Base-by-base conservation (phyloP, 345 rosid genomes). In the Gossypium australe region DNA sequence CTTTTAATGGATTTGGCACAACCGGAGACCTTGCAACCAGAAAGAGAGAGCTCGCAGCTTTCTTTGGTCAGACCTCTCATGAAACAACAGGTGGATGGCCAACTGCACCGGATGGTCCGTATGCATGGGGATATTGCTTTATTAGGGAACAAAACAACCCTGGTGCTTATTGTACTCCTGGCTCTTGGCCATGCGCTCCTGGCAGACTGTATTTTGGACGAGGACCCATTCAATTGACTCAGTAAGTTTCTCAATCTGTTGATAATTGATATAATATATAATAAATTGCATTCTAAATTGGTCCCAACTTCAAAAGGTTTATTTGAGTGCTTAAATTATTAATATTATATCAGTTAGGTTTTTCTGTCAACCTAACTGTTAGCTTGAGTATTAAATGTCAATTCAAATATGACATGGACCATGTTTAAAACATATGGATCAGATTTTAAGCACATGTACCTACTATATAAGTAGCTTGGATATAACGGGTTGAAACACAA, bases 21-120 rank as follows among this genome's bases (percentile, higher is more conserved):
- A 29, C 76, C 3, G 79, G 86, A 12, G 82, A 81, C 34, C 2
- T 34, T 11, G 22, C 51, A 3, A 77, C 82, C 4, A 80, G 69
- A 2, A 79, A 72, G 76, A 76, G 84, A 41, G 86, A 84, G 66
- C 77, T 84, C 12, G 82, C 84, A 16, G 86, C 80, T 47, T 84
- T 84, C 79, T 48, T 84, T 52, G 82, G 70, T 43, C 84, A 84
- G 74, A 81, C 84, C 11, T 81, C 84, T 38, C 84, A 79, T 34
- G 84, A 83, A 73, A 83, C 86, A 47, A 78, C 76, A 52, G 85
- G 85, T 76, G 91, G 91, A 8, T 88, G 90, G 58, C 72, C 86
- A 86, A 55, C 83, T 52, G 91, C 94, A 56, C 89, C 89, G 10
- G 91, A 89, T 52, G 91, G 89, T 38, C 89, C 89, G 17, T 90